These are phyloP conservation scores for Coemansia asiatica DNA, from an alignment of 192 early-diverging fungal genomes.

Conservation along the genomic window DNA sequence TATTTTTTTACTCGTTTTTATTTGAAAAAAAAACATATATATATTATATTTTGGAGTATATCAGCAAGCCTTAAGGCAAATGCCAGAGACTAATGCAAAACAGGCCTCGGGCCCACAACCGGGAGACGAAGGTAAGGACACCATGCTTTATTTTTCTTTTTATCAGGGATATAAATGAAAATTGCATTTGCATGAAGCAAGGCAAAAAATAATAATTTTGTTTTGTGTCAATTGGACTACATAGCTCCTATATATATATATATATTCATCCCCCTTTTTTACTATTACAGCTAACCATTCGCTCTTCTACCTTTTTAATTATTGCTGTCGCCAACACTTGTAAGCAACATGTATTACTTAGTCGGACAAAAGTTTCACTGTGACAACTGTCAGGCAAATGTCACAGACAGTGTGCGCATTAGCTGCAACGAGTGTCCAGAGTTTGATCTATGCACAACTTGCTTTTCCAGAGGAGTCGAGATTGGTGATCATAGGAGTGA, in stretches of 20 bases:
- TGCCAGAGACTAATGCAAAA: constrained; percentile 14
- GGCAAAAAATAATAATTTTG: too few species aligned
- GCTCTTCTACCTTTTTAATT: too few species aligned
- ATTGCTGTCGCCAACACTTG: too few species aligned
- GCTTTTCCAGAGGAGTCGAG: constrained; percentile 86
- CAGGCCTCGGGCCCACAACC: constrained; percentile 20
- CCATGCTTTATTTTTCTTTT: not conserved
- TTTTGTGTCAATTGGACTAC: too few species aligned
- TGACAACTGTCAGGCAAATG: constrained; percentile 86
- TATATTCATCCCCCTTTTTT: too few species aligned
- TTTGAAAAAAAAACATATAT: not conserved
- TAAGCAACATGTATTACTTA: constrained; percentile 9
- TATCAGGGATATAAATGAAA: not conserved
- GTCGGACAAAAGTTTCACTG: constrained; percentile 64
- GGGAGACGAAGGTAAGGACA: constrained; percentile 38
- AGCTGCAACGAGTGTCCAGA: constrained; percentile 81
- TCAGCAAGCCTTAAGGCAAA: not conserved
- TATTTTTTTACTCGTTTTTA: constrained; percentile 1
- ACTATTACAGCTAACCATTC: too few species aligned
- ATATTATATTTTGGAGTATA: not conserved
- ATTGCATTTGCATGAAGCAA: too few species aligned
- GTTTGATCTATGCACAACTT: constrained; percentile 93
- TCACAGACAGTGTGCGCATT: constrained; percentile 87
- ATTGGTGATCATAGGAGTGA: constrained; percentile 73
- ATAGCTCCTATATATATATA: too few species aligned